A percentile compares a stretch with the other conserved stretches of the same genome.
Conservation (phyloP, 2,329 filamentous ascomycete species). For the Sporothrix globosa region DNA sequence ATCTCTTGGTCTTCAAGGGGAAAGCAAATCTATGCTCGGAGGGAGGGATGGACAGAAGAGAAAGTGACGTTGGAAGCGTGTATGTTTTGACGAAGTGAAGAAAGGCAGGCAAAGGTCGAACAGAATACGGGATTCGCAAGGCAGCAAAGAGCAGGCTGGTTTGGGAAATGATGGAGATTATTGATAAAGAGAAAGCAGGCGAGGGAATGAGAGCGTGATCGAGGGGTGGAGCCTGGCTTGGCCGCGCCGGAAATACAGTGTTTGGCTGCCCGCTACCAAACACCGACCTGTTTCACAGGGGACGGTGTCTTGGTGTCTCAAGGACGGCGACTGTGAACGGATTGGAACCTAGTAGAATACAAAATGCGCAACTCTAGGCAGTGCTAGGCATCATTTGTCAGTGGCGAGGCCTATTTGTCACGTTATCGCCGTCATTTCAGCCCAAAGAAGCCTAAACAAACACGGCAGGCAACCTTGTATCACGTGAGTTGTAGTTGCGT, state of each 20-base stretch:
- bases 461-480: background rate
- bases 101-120: background rate
- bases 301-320: too few relatives aligned
- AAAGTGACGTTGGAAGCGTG: too few relatives aligned
- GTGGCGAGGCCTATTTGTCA: too few relatives aligned
- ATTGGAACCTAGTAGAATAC: background rate
- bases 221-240: conserved; percentile 4
- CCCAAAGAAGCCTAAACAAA: background rate
- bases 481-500: background rate
- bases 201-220: conserved; percentile 21
- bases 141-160: conserved; percentile 21
- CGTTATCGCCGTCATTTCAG: background rate
- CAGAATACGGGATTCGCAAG: conserved; percentile 11
- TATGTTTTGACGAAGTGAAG: background rate
- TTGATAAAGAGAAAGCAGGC: conserved; percentile 20
- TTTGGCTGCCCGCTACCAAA: background rate
- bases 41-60: background rate
- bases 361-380: background rate
- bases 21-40: background rate
- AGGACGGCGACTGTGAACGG: conserved; percentile 18
- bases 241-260: background rate
- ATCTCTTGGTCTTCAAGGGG: background rate
- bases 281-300: conserved; percentile 1
- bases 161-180: conserved; percentile 5
- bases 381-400: conserved; percentile 19